Base-by-base conservation (phyloP, 352 stramenopile genomes). In the Lagenidium giganteum region DNA sequence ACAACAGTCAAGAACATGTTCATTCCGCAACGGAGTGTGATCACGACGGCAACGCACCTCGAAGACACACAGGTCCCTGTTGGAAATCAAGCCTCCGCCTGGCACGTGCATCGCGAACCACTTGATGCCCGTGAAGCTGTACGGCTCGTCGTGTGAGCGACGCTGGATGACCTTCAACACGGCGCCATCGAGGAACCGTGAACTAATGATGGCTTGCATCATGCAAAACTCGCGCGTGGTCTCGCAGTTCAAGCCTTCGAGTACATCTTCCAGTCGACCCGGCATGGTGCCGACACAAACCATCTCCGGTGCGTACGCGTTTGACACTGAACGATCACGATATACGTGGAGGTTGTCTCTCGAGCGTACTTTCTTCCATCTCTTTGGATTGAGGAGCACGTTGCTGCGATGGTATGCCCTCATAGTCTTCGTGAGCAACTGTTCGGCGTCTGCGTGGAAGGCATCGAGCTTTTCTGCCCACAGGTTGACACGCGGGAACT, bases 281-380 rank as follows among this genome's bases (percentile, higher is more conserved):
- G 41, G 36, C n/a, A 60, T 39, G 31, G 51, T 60, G 23, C 51
- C 51, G 20, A 44, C 51, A 6, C 38, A 29, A 26, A 60, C 39
- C 25, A 60, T 27, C 22, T 31, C 32, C 13, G 39, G 8, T 2
- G 43, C 27, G 1, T 36, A 25, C 4, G 44, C 23, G 16, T 35
- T 26, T 5, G 31, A 36, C 12, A 43, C 29, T 3, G 42, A 31
- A 11, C 61, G 67, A 8, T 55, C 61, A 17, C 57, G 64, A 34
- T 68, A 77, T 14, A 70, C 49, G 7, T 33, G 58, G 9, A 75
- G 49, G 9, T 46, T 49, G 9, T 51, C 46, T 8, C 52, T 56
- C 7, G 58, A 63, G 25, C 56, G 57, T 34, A 83, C 23, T 34
- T 56, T 64, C 17, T 64, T 65, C 70, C 70, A 79, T 21, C 51